Evolutionary conservation across 495 filamentous ascomycete genomes (phyloP), one percentile per base, ranked within the genome.

Genomic region (Diplogelasinospora grovesii): DNA sequence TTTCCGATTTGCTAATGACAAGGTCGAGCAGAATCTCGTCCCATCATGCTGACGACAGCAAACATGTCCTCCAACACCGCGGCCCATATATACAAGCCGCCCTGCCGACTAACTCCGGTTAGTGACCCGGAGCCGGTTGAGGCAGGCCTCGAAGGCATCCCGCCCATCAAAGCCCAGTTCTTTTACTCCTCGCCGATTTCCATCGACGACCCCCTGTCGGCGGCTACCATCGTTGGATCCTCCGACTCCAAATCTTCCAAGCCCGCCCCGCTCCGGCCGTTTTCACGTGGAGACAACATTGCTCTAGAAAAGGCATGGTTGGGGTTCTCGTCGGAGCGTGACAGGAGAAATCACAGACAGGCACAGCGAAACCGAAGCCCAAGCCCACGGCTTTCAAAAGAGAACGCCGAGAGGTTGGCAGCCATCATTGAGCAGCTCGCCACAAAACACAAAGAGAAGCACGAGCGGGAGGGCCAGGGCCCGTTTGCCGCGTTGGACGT

Each of bases 171-270:
- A 19, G 72, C 82, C 30, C 87, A 88, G 30, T 93, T 84, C 66
- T 93, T 90, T 57, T 92, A 90, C 61, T 69, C 76, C 21, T 89
- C 86, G 10, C 68, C 74, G 14, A 67, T 86, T 22, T 78, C 85
- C 26, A 83, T 93, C 53, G 86, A 93, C 57, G 86, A 93, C 58
- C 86, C 86, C 9, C 71, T 90, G 28, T 81, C 83, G 4, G 72
- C 82, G 1, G 57, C 83, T 14, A 79, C 83, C 13, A 66, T 76
- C 22, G 61, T 74, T 14, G 62, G 49, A 14, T 58, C 71, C 14
- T 68, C 69, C 36, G 72, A 75, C 41, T 59, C 75, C 25, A 68
- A 68, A 30, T 57, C 70, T 10, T 52, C 56, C 14, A 78, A 74
- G 41, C n/a, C n/a, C n/a, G 64, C 70, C 19, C 74, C 79, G 19